These are phyloP conservation scores for Chaetomium sp. DNA, from an alignment of 2,329 filamentous ascomycete species.

Conservation along the genomic window DNA sequence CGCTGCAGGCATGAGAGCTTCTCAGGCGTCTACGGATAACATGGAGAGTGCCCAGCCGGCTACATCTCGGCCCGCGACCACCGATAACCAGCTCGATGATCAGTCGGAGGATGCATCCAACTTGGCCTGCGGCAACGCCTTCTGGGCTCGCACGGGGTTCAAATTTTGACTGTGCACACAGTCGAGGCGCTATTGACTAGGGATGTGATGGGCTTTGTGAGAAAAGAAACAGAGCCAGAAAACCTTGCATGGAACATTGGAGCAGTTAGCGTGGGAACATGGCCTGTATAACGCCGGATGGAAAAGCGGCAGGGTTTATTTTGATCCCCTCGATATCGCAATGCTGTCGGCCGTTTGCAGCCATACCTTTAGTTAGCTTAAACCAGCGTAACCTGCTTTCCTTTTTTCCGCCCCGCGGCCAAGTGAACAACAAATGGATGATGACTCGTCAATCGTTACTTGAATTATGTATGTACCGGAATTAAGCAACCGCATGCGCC, in stretches of 20 bases:
- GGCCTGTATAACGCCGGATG: neutral
- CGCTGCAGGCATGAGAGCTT: neutral
- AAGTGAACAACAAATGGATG: neutral
- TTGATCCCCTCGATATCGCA: neutral
- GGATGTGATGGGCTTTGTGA: neutral
- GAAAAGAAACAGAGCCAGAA: neutral
- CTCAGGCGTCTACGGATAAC: neutral
- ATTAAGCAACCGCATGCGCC: neutral
- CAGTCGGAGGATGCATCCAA: neutral
- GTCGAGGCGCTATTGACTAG: neutral
- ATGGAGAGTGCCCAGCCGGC: neutral
- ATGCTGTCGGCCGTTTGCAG: neutral
- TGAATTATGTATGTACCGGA: conserved; percentile 5
- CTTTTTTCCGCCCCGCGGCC: neutral
- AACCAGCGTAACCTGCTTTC: neutral
- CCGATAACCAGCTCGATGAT: neutral
- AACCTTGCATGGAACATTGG: neutral
- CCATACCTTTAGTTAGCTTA: neutral
- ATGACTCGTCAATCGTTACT: neutral
- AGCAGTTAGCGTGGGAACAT: neutral
- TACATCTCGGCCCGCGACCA: neutral
- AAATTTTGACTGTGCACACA: neutral
- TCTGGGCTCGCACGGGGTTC: conserved; percentile 1
- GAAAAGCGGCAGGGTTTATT: neutral
- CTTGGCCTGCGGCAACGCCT: conserved; percentile 6